Evolutionary conservation across 129 eudicot genomes (phyloP).

Genomic region (Pulicaria dysenterica): DNA sequence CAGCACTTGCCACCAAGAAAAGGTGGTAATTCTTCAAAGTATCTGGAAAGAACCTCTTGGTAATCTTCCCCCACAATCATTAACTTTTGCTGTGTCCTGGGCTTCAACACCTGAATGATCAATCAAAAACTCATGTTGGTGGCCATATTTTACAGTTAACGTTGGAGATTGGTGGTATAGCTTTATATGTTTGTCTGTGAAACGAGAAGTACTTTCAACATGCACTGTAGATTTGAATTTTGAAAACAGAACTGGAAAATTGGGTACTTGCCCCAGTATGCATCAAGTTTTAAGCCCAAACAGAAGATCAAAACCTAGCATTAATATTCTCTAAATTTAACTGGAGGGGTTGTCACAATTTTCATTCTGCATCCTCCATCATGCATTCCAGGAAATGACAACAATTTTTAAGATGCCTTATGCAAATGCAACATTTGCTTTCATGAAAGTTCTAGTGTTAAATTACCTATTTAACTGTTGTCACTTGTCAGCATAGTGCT

Average conservation of each 20-base stretch:
- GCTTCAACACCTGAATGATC: conserved; percentile 59
- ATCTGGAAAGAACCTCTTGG: conserved; percentile 42
- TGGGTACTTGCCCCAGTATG: too few relatives aligned
- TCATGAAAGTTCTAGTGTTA: not conserved
- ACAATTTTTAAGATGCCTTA: not conserved
- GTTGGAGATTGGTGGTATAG: too few relatives aligned
- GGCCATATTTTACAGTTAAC: too few relatives aligned
- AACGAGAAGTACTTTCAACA: too few relatives aligned
- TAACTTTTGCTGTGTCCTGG: conserved; percentile 59
- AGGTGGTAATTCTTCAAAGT: conserved; percentile 53
- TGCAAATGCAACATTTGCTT: not conserved
- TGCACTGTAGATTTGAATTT: too few relatives aligned
- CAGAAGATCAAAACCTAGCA: too few relatives aligned
- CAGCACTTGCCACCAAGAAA: conserved; percentile 75
- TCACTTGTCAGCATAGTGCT: not conserved
- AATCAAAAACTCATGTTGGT: not conserved
- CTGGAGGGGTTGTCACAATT: not conserved
- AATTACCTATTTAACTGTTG: not conserved
- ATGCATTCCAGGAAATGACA: not conserved
- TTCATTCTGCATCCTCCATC: not conserved
- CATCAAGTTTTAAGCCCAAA: too few relatives aligned
- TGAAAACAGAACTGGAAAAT: too few relatives aligned
- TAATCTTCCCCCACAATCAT: conserved; percentile 49
- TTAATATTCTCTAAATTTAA: not conserved
- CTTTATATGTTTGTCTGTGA: too few relatives aligned